Percentiles rank a stretch among this genome's conserved stretches.
phyloP scores from a whole-genome alignment of 768 basidiomycete species.

The Atractiella rhizophila region DNA sequence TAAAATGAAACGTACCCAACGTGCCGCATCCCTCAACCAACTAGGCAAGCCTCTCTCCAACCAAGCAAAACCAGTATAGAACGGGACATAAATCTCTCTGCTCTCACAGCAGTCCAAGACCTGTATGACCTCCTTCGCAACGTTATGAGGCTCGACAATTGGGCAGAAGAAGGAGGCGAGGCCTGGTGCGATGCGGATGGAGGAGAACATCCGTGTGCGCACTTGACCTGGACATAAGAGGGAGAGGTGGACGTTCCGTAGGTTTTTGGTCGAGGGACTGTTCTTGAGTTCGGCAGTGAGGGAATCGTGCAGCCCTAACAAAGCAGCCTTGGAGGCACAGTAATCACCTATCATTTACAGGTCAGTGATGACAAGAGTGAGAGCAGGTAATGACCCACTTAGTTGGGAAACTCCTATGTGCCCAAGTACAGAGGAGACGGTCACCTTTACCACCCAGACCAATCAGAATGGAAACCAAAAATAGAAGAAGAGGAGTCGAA shows the following conservation, averaged over 20 bases:
- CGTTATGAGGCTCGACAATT: slow-evolving; percentile 39
- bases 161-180: slow-evolving; percentile 53
- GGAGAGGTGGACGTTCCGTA: slow-evolving; percentile 57
- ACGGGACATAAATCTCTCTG: slow-evolving; percentile 22
- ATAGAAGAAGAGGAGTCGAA: slow-evolving; percentile 21
- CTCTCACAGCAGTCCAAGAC: slow-evolving; percentile 4
- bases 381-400: too few relatives aligned
- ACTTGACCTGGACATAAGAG: slow-evolving; percentile 59
- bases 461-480: too few relatives aligned
- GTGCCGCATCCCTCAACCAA: slow-evolving; percentile 5
- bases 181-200: slow-evolving; percentile 28
- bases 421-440: slow-evolving; percentile 49
- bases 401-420: slow-evolving; percentile 17
- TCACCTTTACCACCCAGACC: slow-evolving; percentile 16
- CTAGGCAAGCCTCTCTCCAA: slow-evolving; percentile 9
- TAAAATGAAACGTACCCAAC: not conserved
- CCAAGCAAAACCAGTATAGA: slow-evolving; percentile 29
- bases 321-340: slow-evolving; percentile 73
- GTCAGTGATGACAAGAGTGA: not conserved
- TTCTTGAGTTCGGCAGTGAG: slow-evolving; percentile 71
- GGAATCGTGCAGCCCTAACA: slow-evolving; percentile 52
- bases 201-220: slow-evolving; percentile 49
- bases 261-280: slow-evolving; percentile 31
- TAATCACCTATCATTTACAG: slow-evolving; percentile 42
- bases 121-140: slow-evolving; percentile 57